Conservation (phyloP, 2,329 filamentous ascomycete species). For the Venturia nashicola region DNA sequence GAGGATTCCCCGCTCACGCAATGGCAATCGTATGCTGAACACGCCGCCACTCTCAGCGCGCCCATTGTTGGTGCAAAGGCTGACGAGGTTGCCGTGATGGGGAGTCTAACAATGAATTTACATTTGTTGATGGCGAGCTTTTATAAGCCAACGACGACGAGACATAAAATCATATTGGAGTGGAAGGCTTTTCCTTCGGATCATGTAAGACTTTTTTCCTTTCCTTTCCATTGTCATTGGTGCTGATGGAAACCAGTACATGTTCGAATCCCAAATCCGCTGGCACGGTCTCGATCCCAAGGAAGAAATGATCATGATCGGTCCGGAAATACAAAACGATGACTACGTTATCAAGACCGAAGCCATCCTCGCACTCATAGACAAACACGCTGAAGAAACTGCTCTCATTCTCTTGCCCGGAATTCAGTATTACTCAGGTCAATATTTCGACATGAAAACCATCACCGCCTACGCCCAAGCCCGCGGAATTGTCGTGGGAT, state of each 20-base stretch:
- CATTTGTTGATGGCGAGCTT: slow-evolving; percentile 12
- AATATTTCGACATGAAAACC: slow-evolving; percentile 11
- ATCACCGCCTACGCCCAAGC: slow-evolving; percentile 12
- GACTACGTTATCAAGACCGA: slow-evolving; percentile 11
- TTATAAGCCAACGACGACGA: slow-evolving; percentile 8
- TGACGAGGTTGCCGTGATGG: slow-evolving; percentile 12
- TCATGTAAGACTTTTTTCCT: no score
- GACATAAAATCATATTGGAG: slow-evolving; percentile 11
- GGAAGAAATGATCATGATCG: slow-evolving; percentile 10
- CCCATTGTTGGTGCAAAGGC: slow-evolving; percentile 10
- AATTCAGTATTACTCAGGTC: slow-evolving; percentile 12
- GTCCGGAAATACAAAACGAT: slow-evolving; percentile 7
- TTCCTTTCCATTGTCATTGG: no score
- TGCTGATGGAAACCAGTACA: slow-evolving; percentile 1
- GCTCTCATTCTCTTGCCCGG: slow-evolving; percentile 11
- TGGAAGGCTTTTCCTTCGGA: slow-evolving; percentile 13
- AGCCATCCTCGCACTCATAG: slow-evolving; percentile 10
- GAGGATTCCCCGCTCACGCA: slow-evolving; percentile 10
- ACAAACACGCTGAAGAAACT: slow-evolving; percentile 10
- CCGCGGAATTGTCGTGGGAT: slow-evolving; percentile 11
- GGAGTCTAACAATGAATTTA: slow-evolving; percentile 11
- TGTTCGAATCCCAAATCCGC: slow-evolving; percentile 11
- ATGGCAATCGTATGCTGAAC: slow-evolving; percentile 11
- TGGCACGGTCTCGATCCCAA: slow-evolving; percentile 11
- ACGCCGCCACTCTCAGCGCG: slow-evolving; percentile 7